Conservation (phyloP, 2,329 filamentous ascomycete species). For the Diaporthe citri region DNA sequence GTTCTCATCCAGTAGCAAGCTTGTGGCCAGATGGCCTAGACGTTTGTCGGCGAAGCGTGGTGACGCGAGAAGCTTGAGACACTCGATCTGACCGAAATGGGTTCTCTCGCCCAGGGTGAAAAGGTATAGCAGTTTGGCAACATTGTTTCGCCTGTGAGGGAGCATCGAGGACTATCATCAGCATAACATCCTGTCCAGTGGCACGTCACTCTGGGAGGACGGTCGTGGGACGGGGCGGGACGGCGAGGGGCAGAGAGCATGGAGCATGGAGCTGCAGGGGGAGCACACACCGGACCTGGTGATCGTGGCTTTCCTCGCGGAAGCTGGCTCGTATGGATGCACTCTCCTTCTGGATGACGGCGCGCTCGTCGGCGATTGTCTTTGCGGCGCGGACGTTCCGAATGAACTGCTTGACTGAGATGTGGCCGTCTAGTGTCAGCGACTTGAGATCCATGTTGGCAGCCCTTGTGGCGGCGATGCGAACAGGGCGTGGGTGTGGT, state of each 20-base stretch:
- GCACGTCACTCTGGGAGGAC: constrained; percentile 13
- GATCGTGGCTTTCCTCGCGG: constrained; percentile 94
- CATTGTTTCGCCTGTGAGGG: constrained; percentile 88
- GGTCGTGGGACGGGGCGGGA: neutral
- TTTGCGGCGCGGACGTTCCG: constrained; percentile 98
- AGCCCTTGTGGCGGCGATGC: neutral
- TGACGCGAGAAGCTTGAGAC: constrained; percentile 94
- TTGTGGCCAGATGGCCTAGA: constrained; percentile 94
- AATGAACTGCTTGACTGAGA: constrained; percentile 97
- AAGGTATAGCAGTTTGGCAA: constrained; percentile 96
- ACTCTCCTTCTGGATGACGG: constrained; percentile 99
- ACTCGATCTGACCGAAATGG: constrained; percentile 99
- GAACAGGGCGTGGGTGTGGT: constrained; percentile 15
- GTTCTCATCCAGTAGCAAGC: constrained; percentile 96
- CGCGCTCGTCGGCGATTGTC: constrained; percentile 98
- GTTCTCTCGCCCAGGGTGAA: constrained; percentile 98
- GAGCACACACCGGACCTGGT: constrained; percentile 81
- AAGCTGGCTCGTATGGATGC: constrained; percentile 98
- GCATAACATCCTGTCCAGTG: constrained; percentile 6
- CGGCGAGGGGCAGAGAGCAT: neutral
- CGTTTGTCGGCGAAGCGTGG: constrained; percentile 98
- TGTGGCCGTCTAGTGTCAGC: constrained; percentile 40
- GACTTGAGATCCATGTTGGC: constrained; percentile 33
- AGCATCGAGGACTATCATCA: constrained; percentile 41
- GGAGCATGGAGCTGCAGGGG: constrained; percentile 10